A percentile compares a stretch with the other conserved stretches of the same genome.
Evolutionary conservation across 805 yeast species (phyloP).

Genomic region (Pichia exigua): DNA sequence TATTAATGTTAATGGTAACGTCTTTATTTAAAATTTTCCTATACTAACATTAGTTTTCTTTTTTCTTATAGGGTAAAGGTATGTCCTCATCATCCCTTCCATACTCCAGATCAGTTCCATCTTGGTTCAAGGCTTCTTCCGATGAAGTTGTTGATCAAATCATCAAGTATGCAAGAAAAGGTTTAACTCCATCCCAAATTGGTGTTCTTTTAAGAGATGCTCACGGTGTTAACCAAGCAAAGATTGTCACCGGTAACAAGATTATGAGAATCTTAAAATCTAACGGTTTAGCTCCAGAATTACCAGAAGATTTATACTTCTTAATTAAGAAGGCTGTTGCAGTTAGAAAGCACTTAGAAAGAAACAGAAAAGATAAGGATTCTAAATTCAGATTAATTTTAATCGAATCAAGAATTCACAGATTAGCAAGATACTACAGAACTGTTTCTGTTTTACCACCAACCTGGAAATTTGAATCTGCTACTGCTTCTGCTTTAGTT

Average conservation of each 20-base stretch:
- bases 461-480: slow-evolving; percentile 99
- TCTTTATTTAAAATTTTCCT: slow-evolving; percentile 14
- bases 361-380: slow-evolving; percentile 99
- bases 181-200: slow-evolving; percentile 98
- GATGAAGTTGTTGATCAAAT: slow-evolving; percentile 97
- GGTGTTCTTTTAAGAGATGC: slow-evolving; percentile 99
- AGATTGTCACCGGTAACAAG: slow-evolving; percentile 98
- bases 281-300: slow-evolving; percentile 99
- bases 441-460: slow-evolving; percentile 98
- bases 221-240: slow-evolving; percentile 98
- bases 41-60: slow-evolving; percentile 25
- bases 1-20: slow-evolving; percentile 21
- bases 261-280: slow-evolving; percentile 98
- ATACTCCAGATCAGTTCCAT: slow-evolving; percentile 97
- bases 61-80: slow-evolving; percentile 81
- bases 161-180: slow-evolving; percentile 99
- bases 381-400: slow-evolving; percentile 99
- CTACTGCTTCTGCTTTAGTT: slow-evolving; percentile 99
- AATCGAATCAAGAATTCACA: slow-evolving; percentile 99
- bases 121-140: slow-evolving; percentile 98
- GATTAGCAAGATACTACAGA: slow-evolving; percentile 99
- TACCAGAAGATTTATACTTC: slow-evolving; percentile 99
- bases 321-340: slow-evolving; percentile 99
- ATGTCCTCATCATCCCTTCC: slow-evolving; percentile 98
- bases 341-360: slow-evolving; percentile 99